Conservation (phyloP, 345 rosid species). For the Euphorbia pulcherrima region DNA sequence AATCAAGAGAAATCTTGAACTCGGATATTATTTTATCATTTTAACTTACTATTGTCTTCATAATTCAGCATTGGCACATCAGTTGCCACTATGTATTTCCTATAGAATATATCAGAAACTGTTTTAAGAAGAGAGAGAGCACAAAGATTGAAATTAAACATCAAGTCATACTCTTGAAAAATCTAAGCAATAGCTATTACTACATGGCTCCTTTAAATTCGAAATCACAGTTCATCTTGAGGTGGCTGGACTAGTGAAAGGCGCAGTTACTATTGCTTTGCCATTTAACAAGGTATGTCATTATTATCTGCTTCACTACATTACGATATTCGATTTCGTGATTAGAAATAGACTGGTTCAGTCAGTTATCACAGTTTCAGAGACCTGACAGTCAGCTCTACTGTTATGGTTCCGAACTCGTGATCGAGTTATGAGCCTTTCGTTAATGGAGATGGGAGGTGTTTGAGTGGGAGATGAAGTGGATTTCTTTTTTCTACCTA, state of each 20-base stretch:
- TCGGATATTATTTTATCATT: not conserved
- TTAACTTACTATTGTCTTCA: constrained; percentile 20
- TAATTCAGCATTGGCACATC: constrained; percentile 44
- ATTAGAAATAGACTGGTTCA: not conserved
- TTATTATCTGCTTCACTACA: not conserved
- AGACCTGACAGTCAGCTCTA: no score
- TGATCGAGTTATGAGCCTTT: no score
- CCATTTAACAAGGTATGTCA: constrained; percentile 47
- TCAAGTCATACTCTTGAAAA: constrained; percentile 36
- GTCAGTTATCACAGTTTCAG: no score
- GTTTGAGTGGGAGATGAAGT: no score
- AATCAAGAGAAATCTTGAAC: not conserved
- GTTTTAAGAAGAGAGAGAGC: constrained; percentile 20
- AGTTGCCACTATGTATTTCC: constrained; percentile 53
- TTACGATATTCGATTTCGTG: not conserved
- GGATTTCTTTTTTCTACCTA: no score
- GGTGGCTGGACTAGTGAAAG: constrained; percentile 84
- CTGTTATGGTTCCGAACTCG: no score
- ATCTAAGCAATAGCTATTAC: not conserved
- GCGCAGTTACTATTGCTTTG: constrained; percentile 68
- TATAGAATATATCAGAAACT: constrained; percentile 43
- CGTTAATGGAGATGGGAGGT: no score
- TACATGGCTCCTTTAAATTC: constrained; percentile 19
- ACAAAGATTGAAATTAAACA: constrained; percentile 41
- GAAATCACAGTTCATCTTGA: constrained; percentile 51